A percentile compares a stretch with the other conserved stretches of the same genome.
Evolutionary conservation across 371 early-diverging fungal genomes (phyloP).

Genomic region (Mortierella sp.): DNA sequence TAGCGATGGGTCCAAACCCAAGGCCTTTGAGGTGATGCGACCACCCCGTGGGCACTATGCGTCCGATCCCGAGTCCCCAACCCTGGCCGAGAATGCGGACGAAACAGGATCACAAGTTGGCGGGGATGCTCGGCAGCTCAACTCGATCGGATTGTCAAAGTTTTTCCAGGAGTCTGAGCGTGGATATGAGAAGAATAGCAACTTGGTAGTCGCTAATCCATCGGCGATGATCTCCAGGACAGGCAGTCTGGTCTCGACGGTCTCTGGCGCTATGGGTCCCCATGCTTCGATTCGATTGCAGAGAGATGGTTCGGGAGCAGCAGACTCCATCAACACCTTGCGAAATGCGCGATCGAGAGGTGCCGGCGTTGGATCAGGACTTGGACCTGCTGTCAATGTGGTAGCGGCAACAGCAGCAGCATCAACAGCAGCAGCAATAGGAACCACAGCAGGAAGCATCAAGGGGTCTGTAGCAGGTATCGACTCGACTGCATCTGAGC

Average conservation of each 20-base stretch:
- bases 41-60: conserved; percentile 29
- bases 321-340: conserved; percentile 30
- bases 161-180: conserved; percentile 51
- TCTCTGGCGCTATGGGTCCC: conserved; percentile 26
- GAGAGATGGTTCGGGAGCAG: conserved; percentile 32
- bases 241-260: conserved; percentile 42
- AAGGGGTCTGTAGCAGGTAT: conserved; percentile 13
- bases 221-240: conserved; percentile 50
- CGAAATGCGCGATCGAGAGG: conserved; percentile 23
- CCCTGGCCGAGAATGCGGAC: conserved; percentile 9
- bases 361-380: conserved; percentile 12
- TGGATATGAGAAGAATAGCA: conserved; percentile 44
- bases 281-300: conserved; percentile 12
- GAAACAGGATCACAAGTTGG: conserved; percentile 36
- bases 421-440: not conserved
- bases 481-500: conserved; percentile 15
- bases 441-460: not conserved
- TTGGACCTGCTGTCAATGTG: not conserved
- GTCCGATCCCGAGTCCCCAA: conserved; percentile 12
- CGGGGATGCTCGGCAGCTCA: conserved; percentile 39
- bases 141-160: conserved; percentile 27
- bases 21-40: conserved; percentile 54
- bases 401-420: not conserved
- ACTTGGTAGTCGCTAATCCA: conserved; percentile 51
- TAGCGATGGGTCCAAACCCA: conserved; percentile 38